These are phyloP conservation scores for Kodamaea derodonti DNA, from an alignment of 1,139 yeast genomes.

Conservation along the genomic window DNA sequence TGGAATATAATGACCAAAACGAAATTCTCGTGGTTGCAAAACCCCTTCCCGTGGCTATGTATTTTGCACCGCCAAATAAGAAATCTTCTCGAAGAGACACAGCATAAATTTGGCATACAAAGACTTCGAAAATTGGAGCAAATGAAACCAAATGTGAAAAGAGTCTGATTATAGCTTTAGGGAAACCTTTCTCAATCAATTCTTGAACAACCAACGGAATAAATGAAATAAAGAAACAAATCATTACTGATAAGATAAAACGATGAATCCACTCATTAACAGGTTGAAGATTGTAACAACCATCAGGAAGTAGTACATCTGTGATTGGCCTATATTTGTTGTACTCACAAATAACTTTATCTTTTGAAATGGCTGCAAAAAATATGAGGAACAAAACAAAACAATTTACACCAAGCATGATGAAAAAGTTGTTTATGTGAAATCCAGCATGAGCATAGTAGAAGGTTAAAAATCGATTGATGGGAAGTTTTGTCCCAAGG, in stretches of 20 bases:
- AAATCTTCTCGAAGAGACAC: constrained; percentile 65
- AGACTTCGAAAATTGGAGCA: constrained; percentile 84
- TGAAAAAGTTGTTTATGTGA: constrained; percentile 77
- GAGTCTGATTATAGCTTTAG: constrained; percentile 59
- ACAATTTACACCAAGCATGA: constrained; percentile 68
- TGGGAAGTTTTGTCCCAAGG: constrained; percentile 72
- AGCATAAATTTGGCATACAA: constrained; percentile 82
- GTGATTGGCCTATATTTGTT: constrained; percentile 55
- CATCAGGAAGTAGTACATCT: constrained; percentile 59
- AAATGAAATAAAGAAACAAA: constrained; percentile 81
- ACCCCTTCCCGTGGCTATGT: constrained; percentile 83
- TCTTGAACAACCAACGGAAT: constrained; percentile 79
- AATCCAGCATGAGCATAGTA: constrained; percentile 93
- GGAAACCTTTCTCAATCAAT: constrained; percentile 68
- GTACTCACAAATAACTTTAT: constrained; percentile 54
- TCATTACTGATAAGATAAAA: constrained; percentile 76
- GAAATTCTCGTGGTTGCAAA: constrained; percentile 70
- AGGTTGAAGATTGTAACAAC: constrained; percentile 74
- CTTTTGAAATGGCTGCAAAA: constrained; percentile 63
- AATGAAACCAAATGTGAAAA: constrained; percentile 63
- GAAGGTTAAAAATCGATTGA: constrained; percentile 78
- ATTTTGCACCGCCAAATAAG: constrained; percentile 78
- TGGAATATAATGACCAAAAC: constrained; percentile 56
- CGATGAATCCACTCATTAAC: constrained; percentile 77
- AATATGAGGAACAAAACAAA: constrained; percentile 66